Base-by-base conservation (phyloP, 2,329 filamentous ascomycete species). In the Botrytis cinerea region DNA sequence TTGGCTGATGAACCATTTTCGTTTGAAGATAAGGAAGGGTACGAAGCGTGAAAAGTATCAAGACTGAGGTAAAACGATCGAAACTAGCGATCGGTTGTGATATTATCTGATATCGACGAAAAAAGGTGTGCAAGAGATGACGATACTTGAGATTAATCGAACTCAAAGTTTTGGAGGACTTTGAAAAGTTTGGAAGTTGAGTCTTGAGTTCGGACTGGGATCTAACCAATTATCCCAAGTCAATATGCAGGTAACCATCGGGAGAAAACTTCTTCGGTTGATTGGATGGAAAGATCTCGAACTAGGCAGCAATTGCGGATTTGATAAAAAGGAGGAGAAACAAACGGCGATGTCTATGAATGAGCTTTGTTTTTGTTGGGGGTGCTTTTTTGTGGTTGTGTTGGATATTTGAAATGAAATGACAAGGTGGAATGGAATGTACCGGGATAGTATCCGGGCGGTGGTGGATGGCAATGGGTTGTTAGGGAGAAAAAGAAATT, bases 161-260 rank as follows among this genome's bases (percentile, higher is more conserved):
- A 25, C 18, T 45, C 18, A 6, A 10, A 57, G 5, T 0, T 7
- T 57, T 57, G 4, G 40, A 40, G 35, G 40, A 7, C 35, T 20
- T 28, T 7, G 5, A 32, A 2, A 32, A 16, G 2, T 68, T 32
- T 22, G 5, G 18, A 57, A 38, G 20, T 57, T 28, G 2, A 57
- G 48, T 43, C 22, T 7, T 18, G 9, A 25, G 22, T 3, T 51
- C 1, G 35, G 32, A 22, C 18, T 20, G 22, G 35, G 38, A 45
- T 45, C 16, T 32, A 43, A 43, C 48, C 20, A 45, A 43, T n/a
- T 4, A 57, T 45, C 0, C 1, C 18, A 57, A 59, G 18, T 57
- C 35, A 45, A 69, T 18, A 69, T 57, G 66, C 48, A 59, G 48
- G n/a, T 69, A 69, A n/a, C 48, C 48, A 32, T 43, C 14, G 1